Base-by-base conservation (phyloP, 2,329 filamentous ascomycete genomes). In the Monilinia fructigena region DNA sequence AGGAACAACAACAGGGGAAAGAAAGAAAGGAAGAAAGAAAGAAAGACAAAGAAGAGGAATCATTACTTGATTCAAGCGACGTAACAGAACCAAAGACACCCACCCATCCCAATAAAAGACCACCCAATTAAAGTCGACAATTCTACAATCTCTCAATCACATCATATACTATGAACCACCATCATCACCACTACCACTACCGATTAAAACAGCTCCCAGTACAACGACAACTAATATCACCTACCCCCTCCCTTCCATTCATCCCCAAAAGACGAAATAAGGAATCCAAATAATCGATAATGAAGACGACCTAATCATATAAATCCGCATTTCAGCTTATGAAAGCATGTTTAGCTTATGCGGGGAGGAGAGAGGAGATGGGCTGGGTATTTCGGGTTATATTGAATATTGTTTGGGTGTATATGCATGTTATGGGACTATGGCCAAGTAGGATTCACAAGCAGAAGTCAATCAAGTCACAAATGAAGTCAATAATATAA, bases 91-190 rank as follows among this genome's bases (percentile, higher is more conserved):
- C 4, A 28, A 28, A 28, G 28, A 28, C 28, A 28, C 28, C 28
- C 28, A 28, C 31, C 31, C 31, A 35, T 35, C 31, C 5, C 31
- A 8, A 35, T 35, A 6, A 35, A 8, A 35, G 6, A 3, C 31
- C 31, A 35, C 4, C 31, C 31, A 35, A 8, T 6, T 8, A 7
- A 35, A 8, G 5, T 35, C 7, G 31, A 8, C 31, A 8, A 8
- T 35, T 35, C 31, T 35, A 35, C 31, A 35, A 35, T 35, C 31
- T 35, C 31, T 93, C 94, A 0, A 88, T 89, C 11, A 92, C 93
- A 0, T 56, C 38, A 20, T 56, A 35, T 20, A 42, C n/a, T 7
- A 20, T 56, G 12, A 35, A 35, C 1, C 31, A 35, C 31, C 31
- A 35, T 7, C 31, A 28, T 35, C 31, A 35, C 31, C 5, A 35